These are phyloP conservation scores for Thielaviopsis populi DNA, from an alignment of 2,329 filamentous ascomycete species.

Conservation along the genomic window DNA sequence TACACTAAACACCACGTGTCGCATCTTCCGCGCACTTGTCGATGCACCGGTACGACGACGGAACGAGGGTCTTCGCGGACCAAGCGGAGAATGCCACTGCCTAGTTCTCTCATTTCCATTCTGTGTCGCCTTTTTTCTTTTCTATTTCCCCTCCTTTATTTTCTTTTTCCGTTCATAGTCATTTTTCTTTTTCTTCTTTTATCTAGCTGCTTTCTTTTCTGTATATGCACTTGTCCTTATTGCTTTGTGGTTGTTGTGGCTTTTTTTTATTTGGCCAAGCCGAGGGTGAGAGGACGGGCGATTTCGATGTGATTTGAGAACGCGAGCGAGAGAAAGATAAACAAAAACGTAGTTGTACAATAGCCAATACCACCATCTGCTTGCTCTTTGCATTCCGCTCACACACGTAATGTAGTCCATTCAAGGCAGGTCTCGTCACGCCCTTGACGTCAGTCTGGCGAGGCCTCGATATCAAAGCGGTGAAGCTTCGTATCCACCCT, in stretches of 20 bases:
- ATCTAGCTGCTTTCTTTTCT: not conserved
- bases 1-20: not conserved
- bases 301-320: not conserved
- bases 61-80: slow-evolving; percentile 6
- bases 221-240: not conserved
- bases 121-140: not conserved
- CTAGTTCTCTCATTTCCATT: not conserved
- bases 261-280: not conserved
- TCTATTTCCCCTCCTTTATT: not conserved
- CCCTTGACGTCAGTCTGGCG: no score
- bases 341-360: not conserved
- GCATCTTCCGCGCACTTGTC: not conserved
- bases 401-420: no score
- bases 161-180: not conserved
- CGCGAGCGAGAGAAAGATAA: not conserved
- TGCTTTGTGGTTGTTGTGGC: not conserved
- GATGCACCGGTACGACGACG: not conserved
- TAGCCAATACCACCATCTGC: not conserved
- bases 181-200: not conserved
- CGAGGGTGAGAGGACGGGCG: not conserved
- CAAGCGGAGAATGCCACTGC: not conserved
- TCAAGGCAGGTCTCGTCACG: no score
- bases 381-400: no score
- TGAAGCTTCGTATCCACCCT: not conserved
- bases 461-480: not conserved